These are phyloP conservation scores for Chaetomiaceae sp. DNA, from an alignment of 2,329 filamentous ascomycete genomes.

Conservation along the genomic window DNA sequence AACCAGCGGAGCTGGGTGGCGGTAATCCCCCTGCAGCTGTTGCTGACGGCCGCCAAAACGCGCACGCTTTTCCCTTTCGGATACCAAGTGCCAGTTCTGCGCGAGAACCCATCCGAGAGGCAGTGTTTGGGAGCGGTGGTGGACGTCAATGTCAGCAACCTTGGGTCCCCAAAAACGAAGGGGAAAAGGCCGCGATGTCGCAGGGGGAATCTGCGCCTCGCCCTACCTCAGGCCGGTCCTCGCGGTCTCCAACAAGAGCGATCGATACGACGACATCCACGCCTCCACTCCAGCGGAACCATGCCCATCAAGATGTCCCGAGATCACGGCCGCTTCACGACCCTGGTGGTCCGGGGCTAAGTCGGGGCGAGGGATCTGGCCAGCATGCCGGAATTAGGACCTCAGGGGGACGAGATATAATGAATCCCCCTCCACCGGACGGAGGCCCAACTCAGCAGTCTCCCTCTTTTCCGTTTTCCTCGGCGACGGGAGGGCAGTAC, in stretches of 20 bases:
- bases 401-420: conserved; percentile 40
- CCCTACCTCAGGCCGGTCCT: conserved; percentile 48
- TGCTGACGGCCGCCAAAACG: conserved; percentile 14
- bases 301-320: conserved; percentile 30
- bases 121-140: conserved; percentile 24
- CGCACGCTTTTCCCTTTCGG: conserved; percentile 13
- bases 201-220: conserved; percentile 54
- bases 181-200: conserved; percentile 61
- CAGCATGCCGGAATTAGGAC: conserved; percentile 32
- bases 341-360: conserved; percentile 25
- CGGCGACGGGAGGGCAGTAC: conserved; percentile 21
- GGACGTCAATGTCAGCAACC: conserved; percentile 54
- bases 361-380: conserved; percentile 28
- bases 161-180: conserved; percentile 46
- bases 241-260: conserved; percentile 45
- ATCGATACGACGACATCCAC: conserved; percentile 34
- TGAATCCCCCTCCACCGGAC: conserved; percentile 38
- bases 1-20: conserved; percentile 22
- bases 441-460: conserved; percentile 18
- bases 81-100: conserved; percentile 19
- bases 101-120: conserved; percentile 18
- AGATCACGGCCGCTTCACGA: conserved; percentile 28
- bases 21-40: conserved; percentile 17
- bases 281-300: conserved; percentile 29
- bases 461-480: conserved; percentile 18